Evolutionary conservation across 164 flowering plant species (phyloP).

Genomic region (Cinnamomum micranthum): DNA sequence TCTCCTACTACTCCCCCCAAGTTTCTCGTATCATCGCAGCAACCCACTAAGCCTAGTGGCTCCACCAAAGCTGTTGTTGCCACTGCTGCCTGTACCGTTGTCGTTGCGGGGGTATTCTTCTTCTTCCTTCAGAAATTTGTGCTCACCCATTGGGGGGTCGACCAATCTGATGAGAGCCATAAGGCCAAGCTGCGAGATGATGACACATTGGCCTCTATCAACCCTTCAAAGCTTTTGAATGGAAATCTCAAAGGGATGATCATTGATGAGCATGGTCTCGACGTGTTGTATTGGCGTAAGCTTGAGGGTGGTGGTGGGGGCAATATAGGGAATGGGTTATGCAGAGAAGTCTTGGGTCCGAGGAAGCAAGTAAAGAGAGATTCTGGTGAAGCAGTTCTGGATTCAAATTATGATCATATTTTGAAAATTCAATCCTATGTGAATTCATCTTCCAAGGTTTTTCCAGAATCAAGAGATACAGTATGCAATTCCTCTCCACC

Average conservation of each 20-base stretch:
- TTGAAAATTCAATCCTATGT: not conserved
- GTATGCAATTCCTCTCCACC: not conserved
- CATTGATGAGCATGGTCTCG: constrained; percentile 86
- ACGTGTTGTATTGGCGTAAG: constrained; percentile 80
- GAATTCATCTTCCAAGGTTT: not conserved
- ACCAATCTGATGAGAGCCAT: not conserved
- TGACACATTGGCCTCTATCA: not conserved
- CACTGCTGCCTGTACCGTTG: constrained; percentile 63
- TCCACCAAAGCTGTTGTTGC: constrained; percentile 42
- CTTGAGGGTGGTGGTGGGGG: constrained; percentile 36
- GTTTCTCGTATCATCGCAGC: not conserved
- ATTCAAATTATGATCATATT: not conserved
- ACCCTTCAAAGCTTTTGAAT: constrained; percentile 28
- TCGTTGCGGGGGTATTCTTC: constrained; percentile 49
- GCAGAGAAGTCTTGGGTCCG: constrained; percentile 18
- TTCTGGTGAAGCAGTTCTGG: constrained; percentile 1
- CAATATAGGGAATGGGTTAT: constrained; percentile 18
- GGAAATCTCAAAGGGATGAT: constrained; percentile 62
- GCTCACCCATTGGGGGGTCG: not conserved
- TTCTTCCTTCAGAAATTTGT: constrained; percentile 31
- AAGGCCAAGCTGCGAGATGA: constrained; percentile 11
- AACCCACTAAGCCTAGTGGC: constrained; percentile 19
- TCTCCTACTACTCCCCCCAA: constrained; percentile 11
- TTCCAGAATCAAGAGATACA: not conserved
- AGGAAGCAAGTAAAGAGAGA: not conserved